Evolutionary conservation across 148 eudicot species (phyloP).

Genomic region (Talinum fruticosum): DNA sequence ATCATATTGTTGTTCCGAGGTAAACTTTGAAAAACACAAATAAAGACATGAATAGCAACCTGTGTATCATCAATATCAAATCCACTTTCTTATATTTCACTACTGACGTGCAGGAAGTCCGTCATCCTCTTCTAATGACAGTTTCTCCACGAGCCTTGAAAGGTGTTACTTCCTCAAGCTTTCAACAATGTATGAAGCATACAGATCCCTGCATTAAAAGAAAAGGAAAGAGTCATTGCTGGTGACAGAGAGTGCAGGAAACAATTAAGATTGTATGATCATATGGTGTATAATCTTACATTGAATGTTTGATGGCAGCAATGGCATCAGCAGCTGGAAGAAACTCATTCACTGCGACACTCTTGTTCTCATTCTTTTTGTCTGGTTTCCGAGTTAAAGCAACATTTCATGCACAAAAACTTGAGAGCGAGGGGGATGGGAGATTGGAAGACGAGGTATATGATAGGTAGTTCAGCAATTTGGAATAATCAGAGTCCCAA

Average conservation of each 20-base stretch:
- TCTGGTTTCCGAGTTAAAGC: conserved; percentile 46
- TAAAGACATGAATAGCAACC: background rate
- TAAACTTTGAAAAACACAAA: background rate
- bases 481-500: no score
- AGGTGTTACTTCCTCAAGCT: conserved; percentile 66
- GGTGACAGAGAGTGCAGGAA: background rate
- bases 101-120: background rate
- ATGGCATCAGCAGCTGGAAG: conserved; percentile 81
- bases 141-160: background rate
- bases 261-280: background rate
- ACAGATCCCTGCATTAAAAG: conserved; percentile 64
- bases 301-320: conserved; percentile 73
- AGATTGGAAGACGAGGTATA: background rate
- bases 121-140: conserved; percentile 3
- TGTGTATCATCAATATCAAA: conserved; percentile 14
- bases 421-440: background rate
- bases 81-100: background rate
- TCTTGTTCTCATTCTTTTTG: conserved; percentile 95
- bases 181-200: conserved; percentile 80
- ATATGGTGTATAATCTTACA: conserved; percentile 43
- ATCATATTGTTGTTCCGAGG: background rate
- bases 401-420: background rate
- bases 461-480: no score
- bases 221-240: background rate
- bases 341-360: conserved; percentile 80